Base-by-base conservation (phyloP, 2,329 filamentous ascomycete species). In the Diaporthe vaccinii region DNA sequence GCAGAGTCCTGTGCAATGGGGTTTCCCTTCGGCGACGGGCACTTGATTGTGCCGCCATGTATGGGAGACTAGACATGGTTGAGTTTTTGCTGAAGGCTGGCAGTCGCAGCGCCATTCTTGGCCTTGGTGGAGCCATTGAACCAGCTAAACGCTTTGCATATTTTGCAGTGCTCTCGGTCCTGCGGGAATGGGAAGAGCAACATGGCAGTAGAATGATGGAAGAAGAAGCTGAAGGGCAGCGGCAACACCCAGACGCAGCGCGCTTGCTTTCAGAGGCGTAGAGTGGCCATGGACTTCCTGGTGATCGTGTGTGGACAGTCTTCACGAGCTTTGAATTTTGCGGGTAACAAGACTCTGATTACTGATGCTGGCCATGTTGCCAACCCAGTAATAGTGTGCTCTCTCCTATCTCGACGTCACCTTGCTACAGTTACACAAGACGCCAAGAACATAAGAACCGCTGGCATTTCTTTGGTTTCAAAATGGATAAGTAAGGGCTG, bases 61-160 rank as follows among this genome's bases (percentile, higher is more conserved):
- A 0, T 6, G 61, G 61, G 14, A 51, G 3, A 4, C 4, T 67
- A n/a, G 61, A 49, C 44, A 67, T 67, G 41, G 41, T 36, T 3
- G 61, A 67, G 28, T 67, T 51, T 36, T 12, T 67, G 6, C 12
- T 67, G 28, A 67, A 51, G 20, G 61, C 61, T n/a, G 61, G 61
- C 9, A 44, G 61, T 0, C 44, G 61, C 28, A 67, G 61, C 20
- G 12, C 28, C 1, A n/a, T 17, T 1, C 3, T 3, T 4, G 28
- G 44, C 3, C 20, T 67, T 0, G 4, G 22, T 25, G 41, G 44
- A 9, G 41, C 61, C 1, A 34, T n/a, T n/a, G n/a, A n/a, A n/a
- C n/a, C n/a, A n/a, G n/a, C n/a, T n/a, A n/a, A n/a, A n/a, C n/a
- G n/a, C n/a, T n/a, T n/a, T n/a, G n/a, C n/a, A n/a, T 7, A 51